Conservation (phyloP, 306 rosid genomes). For the Glycine soja region DNA sequence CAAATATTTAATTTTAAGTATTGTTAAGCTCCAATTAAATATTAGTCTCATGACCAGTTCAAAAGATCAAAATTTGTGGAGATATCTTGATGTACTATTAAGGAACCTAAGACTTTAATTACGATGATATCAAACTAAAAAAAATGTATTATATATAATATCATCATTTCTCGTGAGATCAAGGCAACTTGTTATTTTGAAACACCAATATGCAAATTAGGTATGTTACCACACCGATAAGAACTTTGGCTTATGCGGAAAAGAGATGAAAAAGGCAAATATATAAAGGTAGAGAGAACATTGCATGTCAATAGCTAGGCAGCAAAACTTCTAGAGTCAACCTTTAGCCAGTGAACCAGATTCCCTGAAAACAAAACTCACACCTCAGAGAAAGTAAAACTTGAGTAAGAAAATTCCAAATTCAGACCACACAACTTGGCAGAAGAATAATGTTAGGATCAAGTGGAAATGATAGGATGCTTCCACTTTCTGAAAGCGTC, state of each 20-base stretch:
- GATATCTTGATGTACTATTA: no score
- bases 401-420: slow-evolving; percentile 31
- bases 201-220: slow-evolving; percentile 15
- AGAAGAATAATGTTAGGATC: slow-evolving; percentile 38
- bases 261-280: slow-evolving; percentile 21
- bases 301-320: slow-evolving; percentile 10
- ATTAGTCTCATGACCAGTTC: no score
- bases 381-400: not conserved
- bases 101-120: no score
- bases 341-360: slow-evolving; percentile 31
- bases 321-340: slow-evolving; percentile 35
- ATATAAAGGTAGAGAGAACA: slow-evolving; percentile 19
- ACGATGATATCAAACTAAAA: no score
- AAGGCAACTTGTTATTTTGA: slow-evolving; percentile 7
- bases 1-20: no score
- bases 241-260: slow-evolving; percentile 33
- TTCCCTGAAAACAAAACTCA: slow-evolving; percentile 28
- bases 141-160: not conserved
- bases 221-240: not conserved
- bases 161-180: not conserved
- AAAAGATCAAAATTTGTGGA: no score
- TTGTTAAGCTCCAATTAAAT: no score
- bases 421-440: slow-evolving; percentile 50
- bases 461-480: slow-evolving; percentile 39
- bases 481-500: slow-evolving; percentile 41